phyloP scores from a whole-genome alignment of 129 eudicot species.

The Helianthus tuberosus region DNA sequence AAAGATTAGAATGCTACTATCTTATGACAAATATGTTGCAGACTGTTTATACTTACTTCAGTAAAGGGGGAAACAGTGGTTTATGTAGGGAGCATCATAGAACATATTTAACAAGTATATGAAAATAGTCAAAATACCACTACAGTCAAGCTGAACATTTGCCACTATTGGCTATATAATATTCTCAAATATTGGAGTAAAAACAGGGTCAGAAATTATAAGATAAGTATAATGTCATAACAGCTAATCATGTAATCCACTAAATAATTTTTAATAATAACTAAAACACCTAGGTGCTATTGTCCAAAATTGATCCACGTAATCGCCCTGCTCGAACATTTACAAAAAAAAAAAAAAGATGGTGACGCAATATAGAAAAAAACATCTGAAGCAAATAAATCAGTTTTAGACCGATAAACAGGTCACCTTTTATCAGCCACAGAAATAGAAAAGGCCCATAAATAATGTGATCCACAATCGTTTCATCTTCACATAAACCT shows the following conservation, averaged over 20 bases:
- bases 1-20: no score
- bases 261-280: neutral
- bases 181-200: neutral
- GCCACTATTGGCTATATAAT: neutral
- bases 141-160: neutral
- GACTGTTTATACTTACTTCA: conserved; percentile 5
- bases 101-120: conserved; percentile 1
- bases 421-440: conserved; percentile 6
- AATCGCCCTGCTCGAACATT: conserved; percentile 8
- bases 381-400: conserved; percentile 20
- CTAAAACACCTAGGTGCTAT: neutral
- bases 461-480: conserved; percentile 10
- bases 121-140: neutral
- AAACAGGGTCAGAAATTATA: conserved; percentile 7
- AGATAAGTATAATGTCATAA: neutral
- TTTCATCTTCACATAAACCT: conserved; percentile 2
- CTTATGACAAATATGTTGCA: neutral
- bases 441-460: conserved; percentile 13
- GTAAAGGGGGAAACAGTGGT: conserved; percentile 10
- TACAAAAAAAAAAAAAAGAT: neutral
- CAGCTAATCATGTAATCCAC: neutral
- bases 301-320: conserved; percentile 8
- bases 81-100: conserved; percentile 8
- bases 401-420: conserved; percentile 11
- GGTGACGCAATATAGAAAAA: neutral